Base-by-base conservation (phyloP, 1,284 basidiomycete species). In the Irpex sp. region DNA sequence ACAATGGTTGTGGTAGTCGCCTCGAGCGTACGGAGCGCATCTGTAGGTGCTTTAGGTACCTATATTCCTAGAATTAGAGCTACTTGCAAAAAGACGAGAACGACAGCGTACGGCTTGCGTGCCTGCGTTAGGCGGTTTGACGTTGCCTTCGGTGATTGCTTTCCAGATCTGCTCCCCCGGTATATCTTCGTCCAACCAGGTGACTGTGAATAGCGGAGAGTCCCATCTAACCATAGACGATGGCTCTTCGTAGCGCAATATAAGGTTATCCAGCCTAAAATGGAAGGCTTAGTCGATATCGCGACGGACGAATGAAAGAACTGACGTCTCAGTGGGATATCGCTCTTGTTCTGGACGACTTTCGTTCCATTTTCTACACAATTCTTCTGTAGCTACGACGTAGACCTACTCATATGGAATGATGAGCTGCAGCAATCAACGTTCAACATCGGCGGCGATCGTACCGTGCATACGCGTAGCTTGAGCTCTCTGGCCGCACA, bases 161-260 rank as follows among this genome's bases (percentile, higher is more conserved):
- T 87, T 82, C 90, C 93, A 97, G 55, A 98, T 91, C 9, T 86
- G 83, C 5, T 88, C 83, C 19, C 78, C 80, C 0, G 94, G 93
- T 2, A 93, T 77, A 26, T 84, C 80, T 31, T 83, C 79, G 65
- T 95, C 93, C 37, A 85, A 82, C 86, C 89, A 93, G 1, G 88
- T 78, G 0, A 98, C 77, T 1, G 92, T 94, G 74, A 98, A 93
- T 36, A 98, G 82, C 0, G 97, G 97, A 0, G 95, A 92, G 76
- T 99, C 97, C 97, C 97, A 99, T 53, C 96, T 86, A 9, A 94
- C 94, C 90, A 97, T 97, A 0, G 95, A 95, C 0, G 93, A 95
- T 0, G 97, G 97, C 74, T 98, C 97, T 78, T 99, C 97, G 69
- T 89, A 98, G 46, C 97, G 86, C 73, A 89, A 83, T 11, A 97